A percentile compares a stretch with the other conserved stretches of the same genome.
These are phyloP conservation scores for Coleophoma eucalyptorum DNA, from an alignment of 2,329 filamentous ascomycete genomes.

Conservation along the genomic window DNA sequence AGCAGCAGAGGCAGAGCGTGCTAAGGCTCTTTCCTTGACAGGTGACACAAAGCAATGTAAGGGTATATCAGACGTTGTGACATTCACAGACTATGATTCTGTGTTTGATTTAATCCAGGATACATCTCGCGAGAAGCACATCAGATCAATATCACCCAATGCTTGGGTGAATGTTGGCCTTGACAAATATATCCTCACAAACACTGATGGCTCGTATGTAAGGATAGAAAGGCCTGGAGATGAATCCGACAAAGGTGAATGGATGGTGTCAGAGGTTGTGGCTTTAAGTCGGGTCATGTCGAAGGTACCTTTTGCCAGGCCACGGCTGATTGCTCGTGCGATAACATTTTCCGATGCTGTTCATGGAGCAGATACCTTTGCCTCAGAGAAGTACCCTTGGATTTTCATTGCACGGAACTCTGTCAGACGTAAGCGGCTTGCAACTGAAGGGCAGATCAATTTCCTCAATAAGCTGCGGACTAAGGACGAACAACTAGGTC, in stretches of 20 bases:
- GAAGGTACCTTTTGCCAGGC: conserved; percentile 62
- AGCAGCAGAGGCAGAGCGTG: conserved; percentile 34
- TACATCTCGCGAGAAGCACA: conserved; percentile 71
- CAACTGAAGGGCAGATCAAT: conserved; percentile 61
- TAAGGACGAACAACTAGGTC: conserved; percentile 48
- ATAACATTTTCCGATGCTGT: conserved; percentile 71
- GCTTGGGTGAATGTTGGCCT: conserved; percentile 80
- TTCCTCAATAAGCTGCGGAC: conserved; percentile 65
- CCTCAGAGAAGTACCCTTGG: conserved; percentile 60
- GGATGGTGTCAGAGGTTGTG: conserved; percentile 31
- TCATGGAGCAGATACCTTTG: conserved; percentile 81
- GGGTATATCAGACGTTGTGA: conserved; percentile 26
- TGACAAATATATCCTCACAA: conserved; percentile 67
- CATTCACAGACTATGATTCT: conserved; percentile 86
- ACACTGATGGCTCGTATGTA: conserved; percentile 58
- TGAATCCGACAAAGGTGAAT: conserved; percentile 13
- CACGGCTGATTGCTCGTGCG: conserved; percentile 63
- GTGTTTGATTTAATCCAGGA: conserved; percentile 90
- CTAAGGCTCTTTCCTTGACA: background rate
- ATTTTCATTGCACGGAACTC: conserved; percentile 63
- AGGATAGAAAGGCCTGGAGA: conserved; percentile 37
- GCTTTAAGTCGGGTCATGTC: conserved; percentile 25
- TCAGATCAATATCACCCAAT: conserved; percentile 69
- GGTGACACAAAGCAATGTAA: background rate
- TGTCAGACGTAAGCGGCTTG: conserved; percentile 65